phyloP scores from a whole-genome alignment of 2,329 filamentous ascomycete species.

The Cucurbitaria berberidis region DNA sequence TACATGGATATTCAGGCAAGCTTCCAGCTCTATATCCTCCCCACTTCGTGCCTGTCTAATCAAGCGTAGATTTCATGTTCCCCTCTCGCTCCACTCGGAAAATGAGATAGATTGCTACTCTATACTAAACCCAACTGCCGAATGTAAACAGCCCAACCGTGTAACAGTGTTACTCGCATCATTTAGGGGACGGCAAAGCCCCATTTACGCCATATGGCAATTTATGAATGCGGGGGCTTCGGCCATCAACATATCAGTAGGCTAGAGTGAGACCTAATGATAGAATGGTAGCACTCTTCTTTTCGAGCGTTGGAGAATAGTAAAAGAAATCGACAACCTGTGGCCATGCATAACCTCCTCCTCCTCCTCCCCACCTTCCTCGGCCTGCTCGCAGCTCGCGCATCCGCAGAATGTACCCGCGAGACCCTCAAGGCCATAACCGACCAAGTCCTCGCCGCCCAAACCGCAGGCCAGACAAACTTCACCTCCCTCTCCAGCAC shows the following conservation, averaged over 20 bases:
- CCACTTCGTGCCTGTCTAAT: neutral
- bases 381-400: slow-evolving; percentile 10
- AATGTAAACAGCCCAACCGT: neutral
- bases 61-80: neutral
- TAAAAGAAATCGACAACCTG: neutral
- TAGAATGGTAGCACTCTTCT: neutral
- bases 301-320: no score
- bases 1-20: neutral
- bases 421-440: slow-evolving; percentile 27
- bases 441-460: slow-evolving; percentile 24
- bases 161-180: neutral
- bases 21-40: neutral
- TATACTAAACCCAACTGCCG: slow-evolving; percentile 10
- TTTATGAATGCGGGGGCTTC: neutral
- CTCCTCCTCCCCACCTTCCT: neutral
- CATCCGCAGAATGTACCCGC: slow-evolving; percentile 29
- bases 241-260: neutral
- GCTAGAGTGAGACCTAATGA: neutral
- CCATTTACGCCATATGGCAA: neutral
- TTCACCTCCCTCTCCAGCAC: slow-evolving; percentile 24
- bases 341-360: slow-evolving; percentile 7
- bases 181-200: neutral
- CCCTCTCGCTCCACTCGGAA: slow-evolving; percentile 2
- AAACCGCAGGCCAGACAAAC: slow-evolving; percentile 27
- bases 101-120: neutral